Conservation (phyloP, 2,329 filamentous ascomycete species). For the Botrytis aclada region DNA sequence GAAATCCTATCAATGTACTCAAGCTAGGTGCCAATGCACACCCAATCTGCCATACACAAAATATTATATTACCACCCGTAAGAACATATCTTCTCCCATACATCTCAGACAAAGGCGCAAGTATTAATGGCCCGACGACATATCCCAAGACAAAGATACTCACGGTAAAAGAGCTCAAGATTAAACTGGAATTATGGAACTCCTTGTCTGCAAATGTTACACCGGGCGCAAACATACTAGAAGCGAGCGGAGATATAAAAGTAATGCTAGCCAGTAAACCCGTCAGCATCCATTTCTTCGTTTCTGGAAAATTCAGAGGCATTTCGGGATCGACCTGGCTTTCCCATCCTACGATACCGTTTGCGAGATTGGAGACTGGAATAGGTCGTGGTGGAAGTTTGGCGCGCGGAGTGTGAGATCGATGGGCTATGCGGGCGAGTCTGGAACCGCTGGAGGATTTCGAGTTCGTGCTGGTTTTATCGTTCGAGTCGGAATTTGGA, state of each 20-base stretch:
- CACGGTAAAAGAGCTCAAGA: constrained; percentile 59
- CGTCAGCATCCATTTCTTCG: constrained; percentile 35
- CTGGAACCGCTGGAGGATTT: constrained; percentile 28
- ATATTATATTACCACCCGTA: constrained; percentile 47
- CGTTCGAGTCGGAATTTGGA: constrained; percentile 1
- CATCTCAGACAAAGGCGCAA: constrained; percentile 55
- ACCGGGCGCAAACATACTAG: constrained; percentile 64
- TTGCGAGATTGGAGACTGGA: constrained; percentile 51
- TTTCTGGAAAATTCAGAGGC: constrained; percentile 51
- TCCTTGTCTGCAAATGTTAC: constrained; percentile 60
- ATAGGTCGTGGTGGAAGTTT: constrained; percentile 22
- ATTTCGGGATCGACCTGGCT: constrained; percentile 54
- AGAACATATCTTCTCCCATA: constrained; percentile 49
- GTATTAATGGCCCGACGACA: constrained; percentile 30
- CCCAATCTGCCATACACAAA: constrained; percentile 52
- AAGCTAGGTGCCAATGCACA: constrained; percentile 50
- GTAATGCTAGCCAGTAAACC: constrained; percentile 38
- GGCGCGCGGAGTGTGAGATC: constrained; percentile 25
- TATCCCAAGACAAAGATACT: constrained; percentile 33
- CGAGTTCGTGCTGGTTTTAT: constrained; percentile 19
- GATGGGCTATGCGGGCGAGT: constrained; percentile 29
- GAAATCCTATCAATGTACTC: constrained; percentile 53
- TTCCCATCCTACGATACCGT: constrained; percentile 59
- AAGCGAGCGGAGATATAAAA: constrained; percentile 38
- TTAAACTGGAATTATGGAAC: constrained; percentile 47